Evolutionary conservation across 148 eudicot genomes (phyloP).

Genomic region (Fagopyrum homotropicum): DNA sequence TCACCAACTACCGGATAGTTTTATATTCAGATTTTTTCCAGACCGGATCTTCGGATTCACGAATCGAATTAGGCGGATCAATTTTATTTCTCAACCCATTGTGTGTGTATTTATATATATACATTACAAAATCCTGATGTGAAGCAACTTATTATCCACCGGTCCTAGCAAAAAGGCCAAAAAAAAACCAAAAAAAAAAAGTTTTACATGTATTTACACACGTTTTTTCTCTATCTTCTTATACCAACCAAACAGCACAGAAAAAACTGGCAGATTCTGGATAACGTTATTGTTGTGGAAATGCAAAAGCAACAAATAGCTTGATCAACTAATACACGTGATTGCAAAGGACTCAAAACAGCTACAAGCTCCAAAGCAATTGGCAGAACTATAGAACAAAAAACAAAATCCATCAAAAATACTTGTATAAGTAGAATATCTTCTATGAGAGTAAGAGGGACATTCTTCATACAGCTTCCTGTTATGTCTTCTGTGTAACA

Average conservation of each 20-base stretch:
- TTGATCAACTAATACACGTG: slow-evolving; percentile 1
- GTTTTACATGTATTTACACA: no score
- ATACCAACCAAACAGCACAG: neutral
- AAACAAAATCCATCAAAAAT: neutral
- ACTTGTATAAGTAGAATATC: neutral
- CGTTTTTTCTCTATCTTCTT: no score
- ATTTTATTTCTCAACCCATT: no score
- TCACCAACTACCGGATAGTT: no score
- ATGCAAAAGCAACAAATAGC: neutral
- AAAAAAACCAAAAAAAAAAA: no score
- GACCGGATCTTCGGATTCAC: no score
- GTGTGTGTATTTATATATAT: no score
- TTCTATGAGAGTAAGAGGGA: neutral
- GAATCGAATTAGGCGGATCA: no score
- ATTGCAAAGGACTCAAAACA: neutral
- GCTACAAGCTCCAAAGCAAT: slow-evolving; percentile 1
- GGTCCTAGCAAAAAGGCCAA: no score
- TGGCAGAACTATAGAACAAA: neutral
- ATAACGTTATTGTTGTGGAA: neutral
- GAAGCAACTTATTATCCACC: no score
- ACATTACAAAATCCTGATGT: no score
- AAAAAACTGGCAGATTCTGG: neutral
- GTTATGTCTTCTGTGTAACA: neutral
- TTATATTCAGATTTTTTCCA: no score
- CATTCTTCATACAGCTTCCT: neutral